These are phyloP conservation scores for Amaranthus palmeri DNA, from an alignment of 148 eudicot species.

Conservation along the genomic window DNA sequence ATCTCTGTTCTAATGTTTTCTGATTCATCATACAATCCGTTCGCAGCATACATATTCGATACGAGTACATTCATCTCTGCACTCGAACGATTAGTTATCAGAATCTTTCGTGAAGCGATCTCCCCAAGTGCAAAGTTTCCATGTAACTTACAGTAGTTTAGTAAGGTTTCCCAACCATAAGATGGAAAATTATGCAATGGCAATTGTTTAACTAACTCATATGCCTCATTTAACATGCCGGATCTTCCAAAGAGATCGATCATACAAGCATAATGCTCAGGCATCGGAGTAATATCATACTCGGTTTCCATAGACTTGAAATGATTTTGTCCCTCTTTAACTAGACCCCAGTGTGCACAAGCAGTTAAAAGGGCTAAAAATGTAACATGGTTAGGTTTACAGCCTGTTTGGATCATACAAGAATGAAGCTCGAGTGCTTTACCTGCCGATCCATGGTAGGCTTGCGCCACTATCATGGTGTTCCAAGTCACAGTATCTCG, in stretches of 20 bases:
- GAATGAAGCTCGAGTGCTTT: constrained; percentile 36
- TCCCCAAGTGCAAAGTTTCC: constrained; percentile 41
- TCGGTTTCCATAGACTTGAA: constrained; percentile 41
- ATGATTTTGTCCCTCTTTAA: constrained; percentile 36
- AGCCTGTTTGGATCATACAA: constrained; percentile 41
- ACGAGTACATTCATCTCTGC: constrained; percentile 38
- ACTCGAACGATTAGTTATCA: constrained; percentile 20
- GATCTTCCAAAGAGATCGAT: constrained; percentile 56
- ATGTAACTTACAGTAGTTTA: constrained; percentile 46
- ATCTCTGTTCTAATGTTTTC: constrained; percentile 30
- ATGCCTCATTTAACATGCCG: constrained; percentile 42
- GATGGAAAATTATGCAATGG: constrained; percentile 32
- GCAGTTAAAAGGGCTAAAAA: constrained; percentile 45
- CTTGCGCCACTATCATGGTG: constrained; percentile 48
- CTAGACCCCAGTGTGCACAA: constrained; percentile 53
- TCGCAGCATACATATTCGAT: constrained; percentile 46
- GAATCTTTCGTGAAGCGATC: constrained; percentile 30
- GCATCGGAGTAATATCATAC: constrained; percentile 38
- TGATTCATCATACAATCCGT: constrained; percentile 44
- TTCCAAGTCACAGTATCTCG: constrained; percentile 51
- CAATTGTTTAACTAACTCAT: constrained; percentile 38
- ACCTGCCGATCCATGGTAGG: constrained; percentile 39
- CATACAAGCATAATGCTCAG: constrained; percentile 52
- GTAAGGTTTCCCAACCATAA: constrained; percentile 42
- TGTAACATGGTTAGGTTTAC: constrained; percentile 39